These are phyloP conservation scores for Epichloe scottii DNA, from an alignment of 2,329 filamentous ascomycete genomes.

Conservation along the genomic window DNA sequence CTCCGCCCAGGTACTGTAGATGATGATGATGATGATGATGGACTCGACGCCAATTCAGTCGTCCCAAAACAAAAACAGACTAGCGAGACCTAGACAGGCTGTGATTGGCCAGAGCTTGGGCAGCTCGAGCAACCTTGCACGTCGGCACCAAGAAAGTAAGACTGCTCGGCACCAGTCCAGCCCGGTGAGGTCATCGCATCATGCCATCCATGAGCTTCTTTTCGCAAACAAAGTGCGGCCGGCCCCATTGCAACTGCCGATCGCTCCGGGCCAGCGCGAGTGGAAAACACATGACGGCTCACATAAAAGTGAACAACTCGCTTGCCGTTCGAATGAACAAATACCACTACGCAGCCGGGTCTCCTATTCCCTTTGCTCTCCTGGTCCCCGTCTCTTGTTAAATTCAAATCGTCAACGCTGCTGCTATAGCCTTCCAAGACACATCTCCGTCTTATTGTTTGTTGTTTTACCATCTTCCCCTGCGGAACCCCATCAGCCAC, in stretches of 20 bases:
- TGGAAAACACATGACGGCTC: background rate
- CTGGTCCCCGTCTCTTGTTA: too few relatives aligned
- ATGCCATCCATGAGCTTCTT: background rate
- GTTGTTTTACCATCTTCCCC: background rate
- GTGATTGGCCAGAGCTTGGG: constrained; percentile 1
- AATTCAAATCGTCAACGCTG: background rate
- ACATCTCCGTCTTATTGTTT: background rate
- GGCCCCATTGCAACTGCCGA: constrained; percentile 6
- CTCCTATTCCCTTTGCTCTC: too few relatives aligned
- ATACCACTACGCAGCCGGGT: too few relatives aligned
- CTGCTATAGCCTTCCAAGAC: background rate
- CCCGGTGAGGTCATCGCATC: constrained; percentile 7
- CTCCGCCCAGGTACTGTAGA: background rate
- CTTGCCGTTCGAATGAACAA: background rate
- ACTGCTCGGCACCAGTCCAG: constrained; percentile 2
- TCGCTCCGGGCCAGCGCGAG: constrained; percentile 1
- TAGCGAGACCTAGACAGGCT: background rate
- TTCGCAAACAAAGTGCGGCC: background rate
- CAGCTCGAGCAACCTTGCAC: background rate
- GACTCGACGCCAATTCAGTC: background rate
- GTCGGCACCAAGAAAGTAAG: background rate
- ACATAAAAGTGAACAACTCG: too few relatives aligned
- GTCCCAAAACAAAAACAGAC: background rate
- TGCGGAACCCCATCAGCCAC: background rate
- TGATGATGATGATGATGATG: background rate